Percentiles rank a stretch among this genome's conserved stretches.
Conservation (phyloP, 176 grass and related monocot species). For the Hordeum vulgare region DNA sequence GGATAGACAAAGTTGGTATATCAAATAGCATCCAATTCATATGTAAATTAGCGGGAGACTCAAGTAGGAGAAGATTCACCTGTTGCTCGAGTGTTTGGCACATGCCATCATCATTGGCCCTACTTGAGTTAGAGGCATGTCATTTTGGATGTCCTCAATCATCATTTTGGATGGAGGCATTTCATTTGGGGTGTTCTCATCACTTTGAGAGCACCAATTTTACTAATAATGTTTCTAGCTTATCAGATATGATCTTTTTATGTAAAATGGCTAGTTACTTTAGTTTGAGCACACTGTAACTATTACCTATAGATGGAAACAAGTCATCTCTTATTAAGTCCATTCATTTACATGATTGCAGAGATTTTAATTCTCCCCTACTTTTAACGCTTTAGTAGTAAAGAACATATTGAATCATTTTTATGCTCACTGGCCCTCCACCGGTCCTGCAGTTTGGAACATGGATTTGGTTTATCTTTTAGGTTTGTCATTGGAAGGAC, state of each 20-base stretch:
- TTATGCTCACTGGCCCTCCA: background rate
- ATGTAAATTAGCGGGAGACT: background rate
- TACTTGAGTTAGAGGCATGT: background rate
- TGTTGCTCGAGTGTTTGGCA: background rate
- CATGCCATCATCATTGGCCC: background rate
- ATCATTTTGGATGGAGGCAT: background rate
- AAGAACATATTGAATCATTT: background rate
- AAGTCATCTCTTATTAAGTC: background rate
- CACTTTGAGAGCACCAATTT: too few relatives aligned
- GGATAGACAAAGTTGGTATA: background rate
- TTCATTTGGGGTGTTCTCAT: background rate
- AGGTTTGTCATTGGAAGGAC: conserved; percentile 76
- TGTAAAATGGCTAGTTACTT: background rate
- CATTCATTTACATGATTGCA: background rate
- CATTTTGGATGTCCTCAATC: background rate
- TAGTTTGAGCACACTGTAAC: background rate
- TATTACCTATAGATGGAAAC: background rate
- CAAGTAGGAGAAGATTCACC: background rate
- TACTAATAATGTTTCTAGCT: background rate
- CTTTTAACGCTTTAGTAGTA: background rate
- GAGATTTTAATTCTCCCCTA: background rate
- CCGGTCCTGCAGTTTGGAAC: conserved; percentile 71
- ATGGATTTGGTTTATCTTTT: conserved; percentile 80
- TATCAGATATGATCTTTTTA: background rate
- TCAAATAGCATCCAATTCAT: background rate